Base-by-base conservation (phyloP, 805 yeast genomes). In the Wickerhamiella sergipiensis region DNA sequence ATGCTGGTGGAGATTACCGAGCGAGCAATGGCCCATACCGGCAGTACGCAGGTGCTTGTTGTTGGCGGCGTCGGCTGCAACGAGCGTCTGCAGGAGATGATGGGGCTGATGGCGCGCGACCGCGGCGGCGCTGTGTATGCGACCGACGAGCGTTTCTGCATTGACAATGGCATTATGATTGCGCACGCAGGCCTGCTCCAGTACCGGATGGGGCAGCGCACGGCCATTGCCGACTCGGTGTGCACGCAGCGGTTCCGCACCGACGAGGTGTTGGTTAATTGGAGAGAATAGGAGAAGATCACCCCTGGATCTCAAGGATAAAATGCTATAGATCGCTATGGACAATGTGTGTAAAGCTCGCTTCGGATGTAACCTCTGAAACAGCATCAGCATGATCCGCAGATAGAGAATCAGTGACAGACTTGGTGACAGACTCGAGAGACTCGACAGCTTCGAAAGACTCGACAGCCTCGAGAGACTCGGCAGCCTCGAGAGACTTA, bases 31-130 rank as follows among this genome's bases (percentile, higher is more conserved):
- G 98, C 98, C 0, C 98, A 92, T 62, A 97, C 90, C 2, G 81
- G 82, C 58, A 76, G 94, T 3, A 77, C 77, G 54, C 95, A 89
- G 64, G 98, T 92, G 18, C 71, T 92, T 47, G 86, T 92, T 48
- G 98, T 92, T 2, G 98, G 98, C 12, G 98, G 98, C 22, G 98
- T 92, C n/a, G 98, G 98, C 0, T 87, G 95, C 58, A 92, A 92
- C 62, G 83, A 80, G 57, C 67, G 97, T 54, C 70, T 92, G 53
- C 98, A 92, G 64, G 81, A 85, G 59, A 92, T 92, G 98, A 92
- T 92, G 98, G 85, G 76, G n/a, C 68, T 76, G 45, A 92, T 92
- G 98, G 95, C 90, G 19, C 66, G 74, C 45, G 97, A 89, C 61
- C 72, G 98, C 56, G 80, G 81, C 57, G 97, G 97, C 0, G 74